These are phyloP conservation scores for Penicillium sp. DNA, from an alignment of 2,329 filamentous ascomycete genomes.

Conservation along the genomic window DNA sequence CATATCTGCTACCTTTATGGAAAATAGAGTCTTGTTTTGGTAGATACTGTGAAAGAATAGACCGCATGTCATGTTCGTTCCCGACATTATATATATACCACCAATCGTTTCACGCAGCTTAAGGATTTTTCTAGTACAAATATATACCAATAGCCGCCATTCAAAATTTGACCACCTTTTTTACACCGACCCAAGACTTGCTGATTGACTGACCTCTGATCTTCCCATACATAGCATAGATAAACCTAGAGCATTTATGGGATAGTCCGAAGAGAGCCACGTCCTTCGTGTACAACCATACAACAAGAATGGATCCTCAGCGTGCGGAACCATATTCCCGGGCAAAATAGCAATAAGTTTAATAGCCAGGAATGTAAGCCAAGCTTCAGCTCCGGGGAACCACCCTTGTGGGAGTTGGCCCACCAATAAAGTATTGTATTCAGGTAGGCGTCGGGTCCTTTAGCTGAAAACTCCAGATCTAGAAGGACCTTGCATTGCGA, in stretches of 20 bases:
- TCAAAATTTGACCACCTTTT: not conserved
- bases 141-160: not conserved
- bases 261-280: not conserved
- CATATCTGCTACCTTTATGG: not conserved
- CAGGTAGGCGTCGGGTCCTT: not conserved
- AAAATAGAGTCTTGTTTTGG: not conserved
- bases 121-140: not conserved
- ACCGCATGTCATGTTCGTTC: too few species aligned
- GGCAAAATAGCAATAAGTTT: not conserved
- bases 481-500: conserved; percentile 12
- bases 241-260: not conserved
- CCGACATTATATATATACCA: not conserved
- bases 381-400: not conserved
- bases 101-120: not conserved
- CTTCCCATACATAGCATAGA: not conserved
- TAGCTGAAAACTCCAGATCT: conserved; percentile 4
- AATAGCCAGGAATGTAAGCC: conserved; percentile 12
- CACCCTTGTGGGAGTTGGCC: not conserved
- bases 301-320: not conserved
- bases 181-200: not conserved
- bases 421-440: not conserved
- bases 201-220: not conserved
- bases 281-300: not conserved
- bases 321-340: not conserved
- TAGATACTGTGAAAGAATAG: not conserved